Conservation (phyloP, 352 stramenopile genomes). For the Phytophthora ohioensis region DNA sequence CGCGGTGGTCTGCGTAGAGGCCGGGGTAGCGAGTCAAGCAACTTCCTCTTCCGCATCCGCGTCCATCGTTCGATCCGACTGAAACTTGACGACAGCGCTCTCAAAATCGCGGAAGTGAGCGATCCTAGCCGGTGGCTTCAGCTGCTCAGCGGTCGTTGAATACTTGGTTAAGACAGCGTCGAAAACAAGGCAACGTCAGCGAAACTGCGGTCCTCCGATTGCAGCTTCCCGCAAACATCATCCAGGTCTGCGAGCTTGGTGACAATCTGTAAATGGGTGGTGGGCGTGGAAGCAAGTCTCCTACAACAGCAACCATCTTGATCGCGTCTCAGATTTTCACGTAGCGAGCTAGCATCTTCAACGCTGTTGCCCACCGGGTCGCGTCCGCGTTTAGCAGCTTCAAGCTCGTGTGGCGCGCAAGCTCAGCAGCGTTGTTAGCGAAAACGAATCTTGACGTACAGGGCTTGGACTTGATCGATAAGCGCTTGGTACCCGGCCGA, state of each 20-base stretch:
- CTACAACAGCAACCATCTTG: slow-evolving; percentile 11
- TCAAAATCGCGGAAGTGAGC: neutral
- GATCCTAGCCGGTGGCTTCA: neutral
- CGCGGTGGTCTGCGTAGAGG: neutral
- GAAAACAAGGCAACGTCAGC: neutral
- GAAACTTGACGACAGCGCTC: neutral
- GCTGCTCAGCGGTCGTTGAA: neutral
- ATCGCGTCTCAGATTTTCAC: slow-evolving; percentile 4
- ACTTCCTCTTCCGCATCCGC: slow-evolving; percentile 1
- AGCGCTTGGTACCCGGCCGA: neutral
- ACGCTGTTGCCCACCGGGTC: neutral
- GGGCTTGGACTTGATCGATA: neutral
- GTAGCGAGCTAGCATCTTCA: slow-evolving; percentile 4
- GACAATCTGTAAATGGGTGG: neutral
- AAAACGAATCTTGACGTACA: neutral
- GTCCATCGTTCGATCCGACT: neutral
- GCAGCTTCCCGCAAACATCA: neutral
- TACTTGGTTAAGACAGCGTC: neutral
- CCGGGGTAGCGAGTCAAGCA: neutral
- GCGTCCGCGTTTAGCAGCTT: slow-evolving; percentile 5
- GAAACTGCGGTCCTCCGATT: neutral
- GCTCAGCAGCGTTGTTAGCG: neutral
- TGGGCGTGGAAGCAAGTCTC: slow-evolving; percentile 11
- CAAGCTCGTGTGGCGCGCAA: neutral
- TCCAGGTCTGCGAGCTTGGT: neutral